phyloP scores from a whole-genome alignment of 495 filamentous ascomycete genomes.

The Rostrohypoxylon terebratum region DNA sequence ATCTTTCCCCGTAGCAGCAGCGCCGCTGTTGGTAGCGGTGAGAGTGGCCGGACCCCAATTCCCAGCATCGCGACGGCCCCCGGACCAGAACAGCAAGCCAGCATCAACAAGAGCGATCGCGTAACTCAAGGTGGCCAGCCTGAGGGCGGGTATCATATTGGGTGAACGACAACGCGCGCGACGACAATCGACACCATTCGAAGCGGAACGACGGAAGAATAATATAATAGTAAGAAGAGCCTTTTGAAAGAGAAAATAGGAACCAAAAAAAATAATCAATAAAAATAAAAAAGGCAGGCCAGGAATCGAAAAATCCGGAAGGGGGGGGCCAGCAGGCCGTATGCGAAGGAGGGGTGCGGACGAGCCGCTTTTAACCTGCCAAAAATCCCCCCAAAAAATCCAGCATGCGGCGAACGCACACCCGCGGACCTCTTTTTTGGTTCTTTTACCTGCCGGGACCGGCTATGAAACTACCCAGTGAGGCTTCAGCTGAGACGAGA shows the following conservation, averaged over 20 bases:
- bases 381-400: neutral
- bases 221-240: slow-evolving; percentile 9
- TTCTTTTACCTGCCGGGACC: slow-evolving; percentile 39
- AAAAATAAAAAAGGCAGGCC: slow-evolving; percentile 15
- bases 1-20: slow-evolving; percentile 27
- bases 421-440: neutral
- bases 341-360: slow-evolving; percentile 25
- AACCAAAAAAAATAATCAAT: neutral
- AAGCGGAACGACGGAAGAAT: slow-evolving; percentile 2
- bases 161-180: slow-evolving; percentile 29
- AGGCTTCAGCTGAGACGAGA: slow-evolving; percentile 47
- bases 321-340: neutral
- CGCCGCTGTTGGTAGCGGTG: slow-evolving; percentile 21
- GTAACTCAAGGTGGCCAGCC: slow-evolving; percentile 50
- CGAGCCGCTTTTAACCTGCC: slow-evolving; percentile 43
- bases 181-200: slow-evolving; percentile 36
- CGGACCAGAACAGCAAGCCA: slow-evolving; percentile 32
- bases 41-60: slow-evolving; percentile 48
- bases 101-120: slow-evolving; percentile 46
- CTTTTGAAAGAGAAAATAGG: neutral
- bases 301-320: slow-evolving; percentile 28
- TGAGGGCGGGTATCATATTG: slow-evolving; percentile 50
- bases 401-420: slow-evolving; percentile 28
- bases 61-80: slow-evolving; percentile 28
- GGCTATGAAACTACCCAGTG: slow-evolving; percentile 45